A percentile compares a stretch with the other conserved stretches of the same genome.
phyloP scores from a whole-genome alignment of 2,329 filamentous ascomycete genomes.

The Clonostachys sp. region DNA sequence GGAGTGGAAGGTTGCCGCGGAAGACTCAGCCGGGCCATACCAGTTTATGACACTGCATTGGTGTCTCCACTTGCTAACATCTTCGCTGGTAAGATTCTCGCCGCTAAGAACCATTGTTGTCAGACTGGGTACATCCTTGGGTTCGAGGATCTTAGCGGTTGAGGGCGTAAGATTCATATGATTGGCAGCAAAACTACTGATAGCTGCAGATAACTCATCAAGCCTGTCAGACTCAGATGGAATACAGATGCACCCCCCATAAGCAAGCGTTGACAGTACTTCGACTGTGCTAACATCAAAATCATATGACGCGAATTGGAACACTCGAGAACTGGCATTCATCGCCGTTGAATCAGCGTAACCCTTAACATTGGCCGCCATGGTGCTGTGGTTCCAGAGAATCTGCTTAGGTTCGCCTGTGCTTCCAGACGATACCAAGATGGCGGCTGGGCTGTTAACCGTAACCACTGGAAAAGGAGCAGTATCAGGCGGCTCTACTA shows the following conservation, averaged over 20 bases:
- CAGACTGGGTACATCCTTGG: slow-evolving; percentile 7
- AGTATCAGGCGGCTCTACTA: no score
- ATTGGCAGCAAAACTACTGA: slow-evolving; percentile 6
- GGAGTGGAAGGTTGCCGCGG: no score
- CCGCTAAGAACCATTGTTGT: slow-evolving; percentile 11
- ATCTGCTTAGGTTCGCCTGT: slow-evolving; percentile 6
- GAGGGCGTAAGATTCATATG: slow-evolving; percentile 6
- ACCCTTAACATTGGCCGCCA: slow-evolving; percentile 26
- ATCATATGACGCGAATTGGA: slow-evolving; percentile 33
- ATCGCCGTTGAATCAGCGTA: slow-evolving; percentile 24
- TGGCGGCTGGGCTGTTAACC: no score
- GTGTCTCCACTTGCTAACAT: background rate
- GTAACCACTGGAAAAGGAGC: no score
- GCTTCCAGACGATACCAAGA: background rate
- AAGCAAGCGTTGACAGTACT: slow-evolving; percentile 3
- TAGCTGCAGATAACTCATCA: slow-evolving; percentile 5
- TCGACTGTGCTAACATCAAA: slow-evolving; percentile 8
- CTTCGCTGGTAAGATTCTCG: slow-evolving; percentile 10
- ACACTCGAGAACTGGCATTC: slow-evolving; percentile 23
- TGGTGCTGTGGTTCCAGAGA: slow-evolving; percentile 3
- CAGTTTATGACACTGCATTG: background rate
- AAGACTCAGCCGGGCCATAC: slow-evolving; percentile 2
- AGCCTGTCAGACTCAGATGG: slow-evolving; percentile 7
- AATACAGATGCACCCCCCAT: slow-evolving; percentile 7
- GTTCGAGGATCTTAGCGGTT: slow-evolving; percentile 12